These are phyloP conservation scores for Tephrocybe sp. DNA, from an alignment of 768 basidiomycete species.

Conservation along the genomic window DNA sequence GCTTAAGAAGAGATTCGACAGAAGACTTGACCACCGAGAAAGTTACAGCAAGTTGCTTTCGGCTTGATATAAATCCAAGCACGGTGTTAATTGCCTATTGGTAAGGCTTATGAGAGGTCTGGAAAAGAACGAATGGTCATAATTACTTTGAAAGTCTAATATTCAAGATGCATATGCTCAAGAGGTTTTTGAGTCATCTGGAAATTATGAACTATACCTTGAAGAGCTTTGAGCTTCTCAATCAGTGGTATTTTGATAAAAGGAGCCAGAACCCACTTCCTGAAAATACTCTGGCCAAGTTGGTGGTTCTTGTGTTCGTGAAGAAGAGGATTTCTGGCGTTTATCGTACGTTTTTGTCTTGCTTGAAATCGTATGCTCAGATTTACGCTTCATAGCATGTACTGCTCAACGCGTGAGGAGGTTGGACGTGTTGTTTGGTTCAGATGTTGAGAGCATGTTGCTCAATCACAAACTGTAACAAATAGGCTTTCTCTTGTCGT, in stretches of 20 bases:
- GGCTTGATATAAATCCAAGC: slow-evolving; percentile 79
- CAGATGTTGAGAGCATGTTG: not conserved
- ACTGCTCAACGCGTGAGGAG: not conserved
- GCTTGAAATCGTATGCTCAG: not conserved
- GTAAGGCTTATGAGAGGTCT: not conserved
- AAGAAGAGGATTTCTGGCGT: not conserved
- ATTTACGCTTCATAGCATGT: slow-evolving; percentile 16
- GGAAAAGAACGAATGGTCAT: not conserved
- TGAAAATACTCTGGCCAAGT: slow-evolving; percentile 67
- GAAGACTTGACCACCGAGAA: slow-evolving; percentile 73
- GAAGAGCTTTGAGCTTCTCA: slow-evolving; percentile 25
- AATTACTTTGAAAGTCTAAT: slow-evolving; percentile 10
- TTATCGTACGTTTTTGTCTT: slow-evolving; percentile 6
- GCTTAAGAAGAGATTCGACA: slow-evolving; percentile 77
- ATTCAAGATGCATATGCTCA: not conserved
- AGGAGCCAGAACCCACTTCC: slow-evolving; percentile 33
- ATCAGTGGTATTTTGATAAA: not conserved
- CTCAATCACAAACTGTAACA: not conserved
- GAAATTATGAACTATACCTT: not conserved
- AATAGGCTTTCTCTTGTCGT: not conserved
- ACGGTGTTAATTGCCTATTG: slow-evolving; percentile 83
- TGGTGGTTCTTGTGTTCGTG: slow-evolving; percentile 2
- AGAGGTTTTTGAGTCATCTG: not conserved
- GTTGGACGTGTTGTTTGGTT: slow-evolving; percentile 8
- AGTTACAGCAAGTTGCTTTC: slow-evolving; percentile 77